Evolutionary conservation across 2,329 filamentous ascomycete genomes (phyloP), one percentile per base, ranked within the genome.

Genomic region (Aspergillus calidoustus): DNA sequence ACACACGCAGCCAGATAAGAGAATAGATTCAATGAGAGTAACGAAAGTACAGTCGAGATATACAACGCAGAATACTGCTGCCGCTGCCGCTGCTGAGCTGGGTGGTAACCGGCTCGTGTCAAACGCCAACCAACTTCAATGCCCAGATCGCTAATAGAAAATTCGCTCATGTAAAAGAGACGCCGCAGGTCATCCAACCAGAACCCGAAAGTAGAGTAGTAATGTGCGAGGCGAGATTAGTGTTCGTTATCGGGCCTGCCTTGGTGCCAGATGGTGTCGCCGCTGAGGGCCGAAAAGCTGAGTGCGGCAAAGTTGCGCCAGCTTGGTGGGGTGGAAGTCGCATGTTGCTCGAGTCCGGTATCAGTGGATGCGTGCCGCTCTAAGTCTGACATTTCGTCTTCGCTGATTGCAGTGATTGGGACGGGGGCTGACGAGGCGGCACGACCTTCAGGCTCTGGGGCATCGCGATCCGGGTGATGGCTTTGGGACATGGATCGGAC

Each of bases 401-500:
- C 74, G 28, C 68, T 68, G 28, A 69, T 60, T 56, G 69, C 66
- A 3, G 78, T 74, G 17, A 86, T 79, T 8, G 81, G 82, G 34
- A 81, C 77, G 28, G 82, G 82, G 5, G 84, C 80, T 28, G 83
- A 83, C 3, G 82, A 80, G 6, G 82, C 80, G 28, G 80, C 79
- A 56, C 82, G 81, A 30, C 76, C 76, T 38, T 79, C 80, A 68
- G 80, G 77, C 9, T 43, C 78, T 25, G 78, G 73, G 11, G 48
- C 82, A 62, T 48, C 53, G 66, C n/a, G 61, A 38, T 47, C 70
- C 69, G 31, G 61, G 17, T 65, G 48, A 22, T 69, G 68, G n/a
- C 65, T 67, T 34, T 81, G 83, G 19, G 87, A 84, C 66, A 92
- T 72, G 1, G 80, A 82, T 48, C 80, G 77, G 17, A 99, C 94